phyloP scores from a whole-genome alignment of 2,329 filamentous ascomycete genomes.

The Metarhizium robertsii region DNA sequence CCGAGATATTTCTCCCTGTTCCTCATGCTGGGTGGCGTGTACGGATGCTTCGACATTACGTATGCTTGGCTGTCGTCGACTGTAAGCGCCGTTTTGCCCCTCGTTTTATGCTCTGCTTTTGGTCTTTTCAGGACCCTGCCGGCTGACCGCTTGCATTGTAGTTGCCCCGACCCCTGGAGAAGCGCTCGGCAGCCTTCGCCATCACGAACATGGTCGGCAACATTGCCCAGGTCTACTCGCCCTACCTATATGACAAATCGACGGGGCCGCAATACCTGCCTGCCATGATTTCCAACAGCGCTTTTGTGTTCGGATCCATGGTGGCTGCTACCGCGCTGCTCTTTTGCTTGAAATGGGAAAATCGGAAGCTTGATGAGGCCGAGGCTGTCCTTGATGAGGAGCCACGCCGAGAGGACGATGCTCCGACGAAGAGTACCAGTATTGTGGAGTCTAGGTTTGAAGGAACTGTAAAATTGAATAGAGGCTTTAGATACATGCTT shows the following conservation, averaged over 20 bases:
- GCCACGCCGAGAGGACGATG: neutral
- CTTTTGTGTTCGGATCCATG: slow-evolving; percentile 1
- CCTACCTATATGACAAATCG: slow-evolving; percentile 2
- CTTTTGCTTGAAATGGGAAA: slow-evolving; percentile 5
- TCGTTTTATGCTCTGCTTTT: neutral
- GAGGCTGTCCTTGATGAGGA: neutral
- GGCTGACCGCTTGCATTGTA: neutral
- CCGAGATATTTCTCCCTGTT: slow-evolving; percentile 4
- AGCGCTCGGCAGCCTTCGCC: slow-evolving; percentile 5
- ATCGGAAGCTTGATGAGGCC: slow-evolving; percentile 1
- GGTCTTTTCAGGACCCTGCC: neutral
- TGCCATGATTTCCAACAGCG: slow-evolving; percentile 6
- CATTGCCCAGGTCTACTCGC: slow-evolving; percentile 6
- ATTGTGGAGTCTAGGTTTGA: slow-evolving; percentile 2
- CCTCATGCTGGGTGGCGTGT: slow-evolving; percentile 7
- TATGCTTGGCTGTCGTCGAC: slow-evolving; percentile 8
- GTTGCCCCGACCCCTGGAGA: slow-evolving; percentile 4
- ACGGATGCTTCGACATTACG: slow-evolving; percentile 3
- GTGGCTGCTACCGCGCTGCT: neutral
- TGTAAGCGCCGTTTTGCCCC: neutral
- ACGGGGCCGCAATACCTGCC: slow-evolving; percentile 4
- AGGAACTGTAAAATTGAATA: slow-evolving; percentile 3
- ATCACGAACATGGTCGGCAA: slow-evolving; percentile 7
- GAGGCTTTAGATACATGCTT: slow-evolving; percentile 4
- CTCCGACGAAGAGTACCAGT: neutral